Conservation (phyloP, 1,284 basidiomycete genomes). For the Austroboletus niveus region DNA sequence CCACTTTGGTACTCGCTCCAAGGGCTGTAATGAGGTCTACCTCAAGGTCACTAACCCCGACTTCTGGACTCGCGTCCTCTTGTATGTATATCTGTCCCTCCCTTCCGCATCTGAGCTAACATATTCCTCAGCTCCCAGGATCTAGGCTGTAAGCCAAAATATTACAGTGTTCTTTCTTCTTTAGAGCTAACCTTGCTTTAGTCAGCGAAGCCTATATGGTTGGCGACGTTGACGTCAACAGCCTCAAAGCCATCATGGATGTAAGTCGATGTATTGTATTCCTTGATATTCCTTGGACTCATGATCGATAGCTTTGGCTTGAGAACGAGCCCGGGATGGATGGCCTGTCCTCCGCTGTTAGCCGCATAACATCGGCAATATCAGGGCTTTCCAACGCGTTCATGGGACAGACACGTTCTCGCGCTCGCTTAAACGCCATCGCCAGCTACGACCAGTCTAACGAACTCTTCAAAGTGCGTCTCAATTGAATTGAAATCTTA, state of each 20-base stretch:
- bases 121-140: slow-evolving; percentile 53
- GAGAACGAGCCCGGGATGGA: slow-evolving; percentile 75
- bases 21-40: slow-evolving; percentile 56
- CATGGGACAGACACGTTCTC: slow-evolving; percentile 75
- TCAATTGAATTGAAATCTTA: slow-evolving; percentile 1
- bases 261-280: slow-evolving; percentile 44
- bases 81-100: slow-evolving; percentile 43
- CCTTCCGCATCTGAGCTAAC: slow-evolving; percentile 14
- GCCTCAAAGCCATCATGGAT: slow-evolving; percentile 75
- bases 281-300: slow-evolving; percentile 9
- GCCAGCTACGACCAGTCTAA: slow-evolving; percentile 91
- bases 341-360: slow-evolving; percentile 62
- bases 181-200: slow-evolving; percentile 31
- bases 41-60: slow-evolving; percentile 66
- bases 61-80: slow-evolving; percentile 78
- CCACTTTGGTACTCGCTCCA: slow-evolving; percentile 54
- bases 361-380: slow-evolving; percentile 63
- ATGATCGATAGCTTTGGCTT: slow-evolving; percentile 66
- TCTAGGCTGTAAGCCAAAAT: slow-evolving; percentile 60
- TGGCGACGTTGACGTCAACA: slow-evolving; percentile 73
- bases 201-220: slow-evolving; percentile 90
- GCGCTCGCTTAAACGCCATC: slow-evolving; percentile 80
- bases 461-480: slow-evolving; percentile 65
- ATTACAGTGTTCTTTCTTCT: slow-evolving; percentile 5
- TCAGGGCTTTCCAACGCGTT: slow-evolving; percentile 77